These are phyloP conservation scores for Ceriops tagal DNA, from an alignment of 345 rosid genomes.

Conservation along the genomic window DNA sequence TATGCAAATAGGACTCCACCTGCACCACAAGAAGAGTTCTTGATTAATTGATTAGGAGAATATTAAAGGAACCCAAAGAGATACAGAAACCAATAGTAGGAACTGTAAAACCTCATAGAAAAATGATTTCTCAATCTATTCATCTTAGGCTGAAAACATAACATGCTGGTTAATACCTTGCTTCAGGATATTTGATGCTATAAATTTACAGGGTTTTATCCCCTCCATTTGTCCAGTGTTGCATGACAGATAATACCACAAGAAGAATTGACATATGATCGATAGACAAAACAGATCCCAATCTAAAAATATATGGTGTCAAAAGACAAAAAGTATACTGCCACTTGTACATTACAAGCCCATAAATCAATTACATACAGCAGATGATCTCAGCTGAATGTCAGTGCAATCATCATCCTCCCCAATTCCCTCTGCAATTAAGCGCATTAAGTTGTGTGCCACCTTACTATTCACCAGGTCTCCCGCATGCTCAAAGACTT, in stretches of 20 bases:
- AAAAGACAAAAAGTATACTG: not conserved
- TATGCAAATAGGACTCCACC: constrained; percentile 93
- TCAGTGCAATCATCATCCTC: constrained; percentile 88
- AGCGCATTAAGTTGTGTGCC: constrained; percentile 91
- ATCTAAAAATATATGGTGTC: not conserved
- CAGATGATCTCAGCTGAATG: constrained; percentile 86
- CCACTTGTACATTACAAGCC: not conserved
- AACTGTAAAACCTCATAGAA: too few relatives aligned
- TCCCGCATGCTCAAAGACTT: constrained; percentile 97
- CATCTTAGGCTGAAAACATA: not conserved
- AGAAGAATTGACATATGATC: too few relatives aligned
- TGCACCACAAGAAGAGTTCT: constrained; percentile 24
- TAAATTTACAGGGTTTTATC: too few relatives aligned
- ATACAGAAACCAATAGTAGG: not conserved
- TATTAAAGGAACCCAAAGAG: not conserved
- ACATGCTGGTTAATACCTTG: not conserved
- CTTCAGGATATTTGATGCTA: not conserved
- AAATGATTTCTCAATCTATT: not conserved
- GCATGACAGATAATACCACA: too few relatives aligned
- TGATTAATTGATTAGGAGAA: not conserved
- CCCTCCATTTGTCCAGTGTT: too few relatives aligned
- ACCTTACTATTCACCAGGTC: constrained; percentile 90
- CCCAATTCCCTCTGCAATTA: constrained; percentile 97
- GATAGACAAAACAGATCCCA: not conserved
- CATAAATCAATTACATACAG: constrained; percentile 49